Base-by-base conservation (phyloP, 2,329 filamentous ascomycete species). In the Venturia effusa region DNA sequence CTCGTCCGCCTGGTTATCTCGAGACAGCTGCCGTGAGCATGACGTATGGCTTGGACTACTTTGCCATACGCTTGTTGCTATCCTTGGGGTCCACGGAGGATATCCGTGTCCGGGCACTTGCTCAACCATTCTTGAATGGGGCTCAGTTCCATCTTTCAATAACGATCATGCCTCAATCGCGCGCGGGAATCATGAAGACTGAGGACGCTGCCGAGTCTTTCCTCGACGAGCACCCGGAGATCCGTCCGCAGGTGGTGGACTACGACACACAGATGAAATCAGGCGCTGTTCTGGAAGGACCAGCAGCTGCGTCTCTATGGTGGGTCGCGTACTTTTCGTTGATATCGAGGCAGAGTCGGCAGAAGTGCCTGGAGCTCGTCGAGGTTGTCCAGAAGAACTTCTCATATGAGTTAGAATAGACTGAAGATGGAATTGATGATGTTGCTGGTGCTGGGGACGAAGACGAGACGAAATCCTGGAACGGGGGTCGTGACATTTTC, bases 1-100 rank as follows among this genome's bases (percentile, higher is more conserved):
- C 68, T n/a, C 67, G 71, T 2, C 66, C 67, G 0, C 69, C 71
- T 4, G 71, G 71, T 4, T 57, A 64, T 30, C 41, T 59, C 24
- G 66, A 41, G 6, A 43, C 61, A 11, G 54, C 43, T 7, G 67
- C 67, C 24, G 54, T 63, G 13, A 41, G 43, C 10, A 43, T 63
- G 22, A 66, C 66, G 6, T 71, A 70, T 59, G 70, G 70, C 5
- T 61, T 72, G 19, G 69, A 72, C 61, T 71, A 70, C 63, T 45
- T 30, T 37, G 67, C 43, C 27, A 55, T 70, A 22, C 59, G 54
- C 17, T 15, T 68, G n/a, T 65, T 69, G n/a, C 41, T 62, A 2
- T 59, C 66, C 13, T 17, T 70, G 34, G 59, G 66, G 4, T 64
- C 70, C 55, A 24, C 37, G 67, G 65, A 69, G 66, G 34, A 57